Percentiles rank a stretch among this genome's conserved stretches.
phyloP scores from a whole-genome alignment of 192 early-diverging fungal species.

The Podila minutissima region DNA sequence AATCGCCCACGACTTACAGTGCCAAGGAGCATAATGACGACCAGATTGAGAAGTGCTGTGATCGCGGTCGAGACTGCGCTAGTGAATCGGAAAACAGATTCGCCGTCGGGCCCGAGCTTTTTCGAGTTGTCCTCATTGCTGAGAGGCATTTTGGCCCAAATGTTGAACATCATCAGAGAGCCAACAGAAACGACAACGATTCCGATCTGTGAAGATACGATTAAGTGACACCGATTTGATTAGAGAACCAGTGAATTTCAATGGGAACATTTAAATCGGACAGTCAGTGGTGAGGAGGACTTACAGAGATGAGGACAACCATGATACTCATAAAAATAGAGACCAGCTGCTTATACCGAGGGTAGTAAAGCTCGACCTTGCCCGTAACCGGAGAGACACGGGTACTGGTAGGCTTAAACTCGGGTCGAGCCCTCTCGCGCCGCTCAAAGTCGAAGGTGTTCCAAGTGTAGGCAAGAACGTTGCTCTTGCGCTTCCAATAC shows the following conservation, averaged over 20 bases:
- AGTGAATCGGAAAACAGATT: neutral
- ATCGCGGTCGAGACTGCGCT: constrained; percentile 32
- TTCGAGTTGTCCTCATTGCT: neutral
- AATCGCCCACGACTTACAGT: constrained; percentile 45
- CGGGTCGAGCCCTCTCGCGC: constrained; percentile 64
- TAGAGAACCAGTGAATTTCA: too few species aligned
- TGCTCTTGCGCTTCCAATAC: constrained; percentile 68
- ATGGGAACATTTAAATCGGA: neutral
- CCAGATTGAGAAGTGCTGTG: constrained; percentile 57
- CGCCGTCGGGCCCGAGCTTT: neutral
- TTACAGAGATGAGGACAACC: constrained; percentile 57
- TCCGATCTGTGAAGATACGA: constrained; percentile 22
- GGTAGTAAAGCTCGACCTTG: constrained; percentile 58
- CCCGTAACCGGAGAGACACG: constrained; percentile 65
- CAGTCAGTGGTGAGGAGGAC: neutral
- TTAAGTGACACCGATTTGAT: neutral
- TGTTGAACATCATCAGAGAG: constrained; percentile 39
- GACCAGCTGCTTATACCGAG: constrained; percentile 40
- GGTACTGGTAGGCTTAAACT: constrained; percentile 64
- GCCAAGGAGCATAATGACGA: constrained; percentile 64
- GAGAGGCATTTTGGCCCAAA: constrained; percentile 5
- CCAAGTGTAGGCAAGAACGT: constrained; percentile 64
- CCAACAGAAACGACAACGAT: constrained; percentile 59
- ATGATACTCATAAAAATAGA: constrained; percentile 50
- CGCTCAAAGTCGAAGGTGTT: constrained; percentile 61